phyloP scores from a whole-genome alignment of 2,329 filamentous ascomycete species.

The Colletotrichum sp. region DNA sequence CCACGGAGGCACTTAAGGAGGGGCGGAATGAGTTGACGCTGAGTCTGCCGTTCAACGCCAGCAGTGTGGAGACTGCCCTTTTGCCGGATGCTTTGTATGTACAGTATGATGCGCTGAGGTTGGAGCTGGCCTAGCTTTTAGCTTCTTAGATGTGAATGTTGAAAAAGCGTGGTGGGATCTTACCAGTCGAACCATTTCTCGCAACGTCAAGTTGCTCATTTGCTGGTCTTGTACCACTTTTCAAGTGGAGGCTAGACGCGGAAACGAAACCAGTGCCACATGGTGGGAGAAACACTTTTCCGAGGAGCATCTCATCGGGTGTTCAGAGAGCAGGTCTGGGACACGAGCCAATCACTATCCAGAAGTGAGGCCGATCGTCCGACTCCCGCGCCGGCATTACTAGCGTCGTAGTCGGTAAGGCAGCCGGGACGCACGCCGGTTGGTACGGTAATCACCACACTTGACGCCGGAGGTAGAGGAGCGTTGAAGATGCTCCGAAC shows the following conservation, averaged over 20 bases:
- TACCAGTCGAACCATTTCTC: too few species aligned
- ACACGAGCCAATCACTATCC: not conserved
- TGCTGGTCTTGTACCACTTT: too few species aligned
- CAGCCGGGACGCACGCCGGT: not conserved
- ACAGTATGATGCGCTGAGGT: slow-evolving; percentile 66
- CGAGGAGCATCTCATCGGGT: not conserved
- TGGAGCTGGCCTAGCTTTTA: too few species aligned
- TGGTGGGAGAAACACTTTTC: too few species aligned
- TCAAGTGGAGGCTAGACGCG: too few species aligned
- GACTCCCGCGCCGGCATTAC: not conserved
- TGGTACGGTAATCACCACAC: not conserved
- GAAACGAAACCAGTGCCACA: too few species aligned
- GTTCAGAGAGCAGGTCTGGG: not conserved
- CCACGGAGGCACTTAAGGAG: slow-evolving; percentile 49
- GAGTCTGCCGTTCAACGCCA: slow-evolving; percentile 64
- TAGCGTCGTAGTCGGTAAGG: not conserved
- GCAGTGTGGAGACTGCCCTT: slow-evolving; percentile 62
- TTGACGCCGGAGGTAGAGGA: not conserved
- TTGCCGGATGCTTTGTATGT: slow-evolving; percentile 62
- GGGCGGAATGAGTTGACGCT: slow-evolving; percentile 62
- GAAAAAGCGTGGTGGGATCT: too few species aligned
- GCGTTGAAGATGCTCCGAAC: not conserved
- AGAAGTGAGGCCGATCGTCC: accelerated
- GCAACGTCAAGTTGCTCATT: too few species aligned
- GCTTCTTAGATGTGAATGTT: too few species aligned